phyloP scores from a whole-genome alignment of 805 yeast species.

The Tetrapisispora iriomotensis region DNA sequence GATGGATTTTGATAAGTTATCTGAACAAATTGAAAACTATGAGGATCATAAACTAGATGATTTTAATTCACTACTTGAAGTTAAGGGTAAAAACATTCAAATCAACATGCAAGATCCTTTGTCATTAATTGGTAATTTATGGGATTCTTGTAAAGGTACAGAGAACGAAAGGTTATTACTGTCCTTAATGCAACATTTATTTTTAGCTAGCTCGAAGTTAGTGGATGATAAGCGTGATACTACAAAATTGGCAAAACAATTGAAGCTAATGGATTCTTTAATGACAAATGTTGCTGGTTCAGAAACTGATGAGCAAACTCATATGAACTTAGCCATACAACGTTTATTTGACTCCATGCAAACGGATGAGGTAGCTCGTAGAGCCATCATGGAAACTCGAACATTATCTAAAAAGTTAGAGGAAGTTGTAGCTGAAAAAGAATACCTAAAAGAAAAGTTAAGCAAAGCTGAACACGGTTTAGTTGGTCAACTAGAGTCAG shows the following conservation, averaged over 20 bases:
- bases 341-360: constrained; percentile 63
- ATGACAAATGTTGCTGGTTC: constrained; percentile 55
- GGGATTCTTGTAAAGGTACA: constrained; percentile 42
- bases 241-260: constrained; percentile 24
- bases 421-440: constrained; percentile 41
- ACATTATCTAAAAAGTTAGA: constrained; percentile 46
- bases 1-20: constrained; percentile 52
- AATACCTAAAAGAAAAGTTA: constrained; percentile 55
- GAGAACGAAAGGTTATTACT: constrained; percentile 42
- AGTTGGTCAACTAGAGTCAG: constrained; percentile 55
- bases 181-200: constrained; percentile 36
- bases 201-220: constrained; percentile 23
- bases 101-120: constrained; percentile 51
- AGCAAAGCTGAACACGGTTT: constrained; percentile 75
- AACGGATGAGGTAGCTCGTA: constrained; percentile 81
- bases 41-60: constrained; percentile 34
- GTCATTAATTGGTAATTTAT: constrained; percentile 47
- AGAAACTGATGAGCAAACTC: constrained; percentile 43
- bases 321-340: constrained; percentile 75
- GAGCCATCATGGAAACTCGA: constrained; percentile 55
- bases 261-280: constrained; percentile 58
- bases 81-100: constrained; percentile 20
- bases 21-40: constrained; percentile 58
- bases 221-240: constrained; percentile 20
- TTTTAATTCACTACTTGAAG: constrained; percentile 21